Conservation (phyloP, 2,329 filamentous ascomycete species). For the Fonsecaea pugnacius region DNA sequence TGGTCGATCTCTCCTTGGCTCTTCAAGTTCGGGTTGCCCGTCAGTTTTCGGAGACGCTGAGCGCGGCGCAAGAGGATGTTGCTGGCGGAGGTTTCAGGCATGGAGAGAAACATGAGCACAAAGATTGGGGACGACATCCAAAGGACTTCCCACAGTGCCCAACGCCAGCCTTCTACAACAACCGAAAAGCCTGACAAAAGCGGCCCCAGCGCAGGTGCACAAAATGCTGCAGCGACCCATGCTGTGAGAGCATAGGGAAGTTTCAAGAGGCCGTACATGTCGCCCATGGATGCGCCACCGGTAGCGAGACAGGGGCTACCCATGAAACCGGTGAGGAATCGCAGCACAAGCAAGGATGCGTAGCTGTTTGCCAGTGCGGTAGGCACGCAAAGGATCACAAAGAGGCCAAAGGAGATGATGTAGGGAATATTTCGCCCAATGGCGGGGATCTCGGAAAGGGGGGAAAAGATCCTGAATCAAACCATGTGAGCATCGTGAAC, state of each 20-base stretch:
- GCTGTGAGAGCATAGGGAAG: constrained; percentile 63
- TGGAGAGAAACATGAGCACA: constrained; percentile 63
- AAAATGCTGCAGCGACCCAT: constrained; percentile 57
- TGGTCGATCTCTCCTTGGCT: constrained; percentile 69
- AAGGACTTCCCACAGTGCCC: constrained; percentile 63
- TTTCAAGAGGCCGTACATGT: constrained; percentile 58
- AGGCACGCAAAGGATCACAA: constrained; percentile 69
- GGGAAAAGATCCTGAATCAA: constrained; percentile 59
- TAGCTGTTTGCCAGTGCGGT: constrained; percentile 67
- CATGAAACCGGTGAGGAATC: constrained; percentile 70
- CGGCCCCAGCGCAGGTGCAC: constrained; percentile 43
- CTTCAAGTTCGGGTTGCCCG: constrained; percentile 61
- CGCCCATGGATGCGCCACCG: constrained; percentile 53
- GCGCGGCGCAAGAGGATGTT: constrained; percentile 67
- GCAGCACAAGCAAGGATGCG: constrained; percentile 65
- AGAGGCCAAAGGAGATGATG: constrained; percentile 69
- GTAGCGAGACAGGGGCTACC: constrained; percentile 68
- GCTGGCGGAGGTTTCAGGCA: constrained; percentile 66
- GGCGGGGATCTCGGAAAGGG: constrained; percentile 67
- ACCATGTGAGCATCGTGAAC: constrained; percentile 1
- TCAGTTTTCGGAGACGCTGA: constrained; percentile 63
- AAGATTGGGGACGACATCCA: constrained; percentile 65
- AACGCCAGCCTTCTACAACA: constrained; percentile 63
- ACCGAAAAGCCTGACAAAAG: constrained; percentile 66
- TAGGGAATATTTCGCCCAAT: constrained; percentile 72